Evolutionary conservation across 164 flowering plant genomes (phyloP), one percentile per base, ranked within the genome.

Genomic region (Macadamia tetraphylla): DNA sequence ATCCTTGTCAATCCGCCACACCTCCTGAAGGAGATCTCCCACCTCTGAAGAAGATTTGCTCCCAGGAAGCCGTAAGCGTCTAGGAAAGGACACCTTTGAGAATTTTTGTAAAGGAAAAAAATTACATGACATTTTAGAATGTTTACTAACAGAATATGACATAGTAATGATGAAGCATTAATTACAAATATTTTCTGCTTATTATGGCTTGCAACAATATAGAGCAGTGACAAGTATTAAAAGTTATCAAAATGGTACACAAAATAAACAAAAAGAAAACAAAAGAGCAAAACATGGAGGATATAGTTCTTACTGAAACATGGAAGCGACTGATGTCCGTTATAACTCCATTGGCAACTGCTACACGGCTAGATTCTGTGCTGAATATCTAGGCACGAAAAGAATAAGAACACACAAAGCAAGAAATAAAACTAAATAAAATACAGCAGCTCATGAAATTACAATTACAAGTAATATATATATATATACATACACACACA

Each of bases 1-100:
- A 77, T 95, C 99, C 84, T 92, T 95, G 78, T 91, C 88, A 75
- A 95, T 82, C 67, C 78, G 86, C 97, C 97, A 95, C 17, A 85
- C 77, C 76, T 84, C 85, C 60, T 70, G 73, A 65, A 60, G 63
- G 63, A 94, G 87, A 73, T 85, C 87, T 29, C 61, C 63, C 29
- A 71, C 71, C 65, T 76, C 80, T 63, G 83, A 76, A 66, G 84
- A 67, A 52, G 72, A 52, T 5, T 65, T 78, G 63, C 85, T 80
- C 74, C 91, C 70, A 60, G 98, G 99, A 73, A 92, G 86, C 74
- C 96, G 80, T 71, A 95, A 76, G 32, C 86, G 81, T 75, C 85
- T 91, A 56, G 92, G 76, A 61, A 88, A 86, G 64, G 96, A 89
- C 10, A 95, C 88, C 7, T 46, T 3, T 11, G 13, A 8, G 13